Evolutionary conservation across 1,284 basidiomycete species (phyloP).

Genomic region (Mrakiaceae sp.): DNA sequence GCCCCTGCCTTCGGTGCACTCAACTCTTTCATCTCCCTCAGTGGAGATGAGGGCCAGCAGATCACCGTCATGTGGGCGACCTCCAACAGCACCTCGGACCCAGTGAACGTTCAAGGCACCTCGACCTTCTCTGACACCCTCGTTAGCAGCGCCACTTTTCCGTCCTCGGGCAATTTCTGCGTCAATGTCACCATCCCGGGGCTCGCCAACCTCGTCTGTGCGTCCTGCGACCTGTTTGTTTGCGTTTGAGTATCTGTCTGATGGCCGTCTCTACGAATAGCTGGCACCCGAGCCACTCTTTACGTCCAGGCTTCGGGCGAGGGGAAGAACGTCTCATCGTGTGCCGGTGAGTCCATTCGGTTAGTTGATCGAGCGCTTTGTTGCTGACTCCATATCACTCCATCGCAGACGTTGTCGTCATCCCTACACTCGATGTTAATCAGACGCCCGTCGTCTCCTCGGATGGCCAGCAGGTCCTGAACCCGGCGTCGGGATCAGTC

Average conservation of each 20-base stretch:
- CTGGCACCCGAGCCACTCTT: constrained; percentile 7
- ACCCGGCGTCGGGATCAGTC: constrained; percentile 6
- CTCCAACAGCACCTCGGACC: constrained; percentile 6
- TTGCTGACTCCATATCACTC: not conserved
- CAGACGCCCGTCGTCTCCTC: not conserved
- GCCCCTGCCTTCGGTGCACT: constrained; percentile 12
- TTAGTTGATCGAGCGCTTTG: not conserved
- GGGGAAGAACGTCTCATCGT: constrained; percentile 9
- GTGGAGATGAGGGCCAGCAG: constrained; percentile 15
- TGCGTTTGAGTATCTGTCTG: too few relatives aligned
- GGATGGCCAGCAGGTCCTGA: constrained; percentile 13
- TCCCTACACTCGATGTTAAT: constrained; percentile 8
- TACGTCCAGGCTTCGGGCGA: constrained; percentile 15
- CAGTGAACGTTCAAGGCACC: not conserved
- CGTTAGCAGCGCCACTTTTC: constrained; percentile 9
- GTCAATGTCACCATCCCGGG: constrained; percentile 7
- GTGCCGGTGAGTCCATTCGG: constrained; percentile 11
- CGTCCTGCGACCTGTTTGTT: too few relatives aligned
- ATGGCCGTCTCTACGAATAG: too few relatives aligned
- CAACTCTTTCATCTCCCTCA: constrained; percentile 10
- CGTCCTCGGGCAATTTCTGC: constrained; percentile 16
- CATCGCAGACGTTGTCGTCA: constrained; percentile 13
- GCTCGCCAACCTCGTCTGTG: not conserved
- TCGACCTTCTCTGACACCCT: constrained; percentile 3
- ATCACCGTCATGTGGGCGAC: constrained; percentile 2